Conservation (phyloP, 257 asterid genomes). For the Marsdenia floribunda region DNA sequence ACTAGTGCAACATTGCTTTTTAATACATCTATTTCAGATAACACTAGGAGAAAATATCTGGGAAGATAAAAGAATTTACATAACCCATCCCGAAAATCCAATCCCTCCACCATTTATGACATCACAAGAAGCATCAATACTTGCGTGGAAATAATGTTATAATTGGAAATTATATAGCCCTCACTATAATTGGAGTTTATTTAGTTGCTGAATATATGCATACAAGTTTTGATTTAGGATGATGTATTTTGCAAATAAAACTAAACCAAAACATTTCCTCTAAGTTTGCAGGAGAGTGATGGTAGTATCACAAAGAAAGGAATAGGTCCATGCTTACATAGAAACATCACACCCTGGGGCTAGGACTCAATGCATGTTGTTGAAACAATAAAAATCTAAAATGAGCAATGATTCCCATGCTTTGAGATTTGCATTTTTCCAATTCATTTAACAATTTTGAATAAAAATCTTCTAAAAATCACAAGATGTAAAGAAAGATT, state of each 20-base stretch:
- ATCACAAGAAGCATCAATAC: neutral
- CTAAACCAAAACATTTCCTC: neutral
- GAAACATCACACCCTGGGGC: neutral
- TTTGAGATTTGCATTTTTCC: neutral
- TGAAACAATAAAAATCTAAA: neutral
- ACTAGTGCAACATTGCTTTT: neutral
- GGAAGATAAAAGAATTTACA: neutral
- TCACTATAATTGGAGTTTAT: neutral
- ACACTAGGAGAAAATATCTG: neutral
- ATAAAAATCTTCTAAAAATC: neutral
- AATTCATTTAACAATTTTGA: neutral
- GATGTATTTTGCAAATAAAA: neutral
- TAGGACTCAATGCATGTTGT: neutral
- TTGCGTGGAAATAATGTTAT: neutral
- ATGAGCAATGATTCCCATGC: neutral
- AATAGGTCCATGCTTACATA: neutral
- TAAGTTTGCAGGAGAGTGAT: neutral
- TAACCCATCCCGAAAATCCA: neutral
- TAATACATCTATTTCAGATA: neutral
- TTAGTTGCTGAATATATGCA: neutral
- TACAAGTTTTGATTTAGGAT: neutral
- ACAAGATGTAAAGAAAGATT: neutral
- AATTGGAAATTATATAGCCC: neutral
- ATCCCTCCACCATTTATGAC: neutral
- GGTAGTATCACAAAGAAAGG: neutral